phyloP scores from a whole-genome alignment of 139 green algal species.

The Coelastrella sp. region DNA sequence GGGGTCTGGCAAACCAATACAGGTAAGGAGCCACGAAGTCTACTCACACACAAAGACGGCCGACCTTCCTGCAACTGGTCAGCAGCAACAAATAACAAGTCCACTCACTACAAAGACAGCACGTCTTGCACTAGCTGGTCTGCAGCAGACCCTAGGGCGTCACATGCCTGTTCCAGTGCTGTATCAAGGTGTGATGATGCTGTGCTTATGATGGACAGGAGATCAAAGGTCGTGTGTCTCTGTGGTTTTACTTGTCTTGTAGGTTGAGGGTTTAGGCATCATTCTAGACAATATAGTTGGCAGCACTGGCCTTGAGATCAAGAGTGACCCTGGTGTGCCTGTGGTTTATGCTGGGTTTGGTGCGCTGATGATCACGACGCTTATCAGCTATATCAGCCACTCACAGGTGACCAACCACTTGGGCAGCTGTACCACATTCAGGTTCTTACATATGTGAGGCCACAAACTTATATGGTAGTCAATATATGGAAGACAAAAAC shows the following conservation, averaged over 20 bases:
- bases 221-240: too few relatives aligned
- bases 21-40: constrained; percentile 26
- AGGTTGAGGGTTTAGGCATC: constrained; percentile 87
- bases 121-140: too few relatives aligned
- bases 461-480: too few relatives aligned
- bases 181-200: too few relatives aligned
- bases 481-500: too few relatives aligned
- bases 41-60: too few relatives aligned
- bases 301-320: constrained; percentile 90
- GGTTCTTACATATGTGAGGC: too few relatives aligned
- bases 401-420: constrained; percentile 69
- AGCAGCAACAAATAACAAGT: not conserved
- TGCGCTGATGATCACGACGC: constrained; percentile 94
- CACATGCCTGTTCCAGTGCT: too few relatives aligned
- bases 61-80: not conserved
- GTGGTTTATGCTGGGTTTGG: constrained; percentile 92
- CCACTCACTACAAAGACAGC: too few relatives aligned
- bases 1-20: constrained; percentile 86
- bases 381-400: constrained; percentile 95
- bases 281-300: constrained; percentile 83
- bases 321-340: constrained; percentile 95
- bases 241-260: not conserved
- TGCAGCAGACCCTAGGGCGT: too few relatives aligned
- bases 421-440: not conserved
- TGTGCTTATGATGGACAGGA: too few relatives aligned